These are phyloP conservation scores for Suillus luteus DNA, from an alignment of 768 basidiomycete species.

Conservation along the genomic window DNA sequence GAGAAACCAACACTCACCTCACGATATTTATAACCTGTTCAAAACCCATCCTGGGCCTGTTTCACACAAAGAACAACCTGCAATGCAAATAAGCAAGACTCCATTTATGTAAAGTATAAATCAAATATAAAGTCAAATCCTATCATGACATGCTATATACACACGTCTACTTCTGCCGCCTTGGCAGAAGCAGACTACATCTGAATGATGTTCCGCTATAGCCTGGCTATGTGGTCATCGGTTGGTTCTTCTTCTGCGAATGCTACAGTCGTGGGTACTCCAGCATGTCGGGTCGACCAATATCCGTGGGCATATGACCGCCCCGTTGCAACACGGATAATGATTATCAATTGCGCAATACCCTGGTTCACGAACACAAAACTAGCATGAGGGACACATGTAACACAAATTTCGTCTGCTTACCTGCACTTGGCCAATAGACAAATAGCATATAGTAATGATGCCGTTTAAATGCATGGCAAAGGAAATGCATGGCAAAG, in stretches of 20 bases:
- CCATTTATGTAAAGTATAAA: neutral
- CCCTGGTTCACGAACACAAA: conserved; percentile 17
- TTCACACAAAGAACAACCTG: too few species aligned
- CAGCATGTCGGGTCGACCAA: neutral
- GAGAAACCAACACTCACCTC: too few species aligned
- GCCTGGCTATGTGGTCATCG: neutral
- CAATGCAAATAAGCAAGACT: neutral
- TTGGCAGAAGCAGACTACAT: neutral
- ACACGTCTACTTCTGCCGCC: neutral
- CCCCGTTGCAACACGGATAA: conserved; percentile 34
- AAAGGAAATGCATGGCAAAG: conserved; percentile 23
- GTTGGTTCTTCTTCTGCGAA: neutral
- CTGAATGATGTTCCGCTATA: neutral
- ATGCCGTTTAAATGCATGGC: conserved; percentile 16
- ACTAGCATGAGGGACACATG: too few species aligned
- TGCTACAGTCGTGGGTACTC: neutral
- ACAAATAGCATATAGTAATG: conserved; percentile 27
- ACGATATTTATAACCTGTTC: too few species aligned
- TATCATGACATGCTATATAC: neutral
- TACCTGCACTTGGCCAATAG: conserved; percentile 28
- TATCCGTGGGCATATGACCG: conserved; percentile 20
- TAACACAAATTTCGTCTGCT: neutral
- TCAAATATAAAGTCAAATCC: neutral
- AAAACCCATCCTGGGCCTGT: too few species aligned
- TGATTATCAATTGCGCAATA: conserved; percentile 32